These are phyloP conservation scores for Nakaseomyces nivariensis DNA, from an alignment of 1,139 yeast genomes.

Conservation along the genomic window DNA sequence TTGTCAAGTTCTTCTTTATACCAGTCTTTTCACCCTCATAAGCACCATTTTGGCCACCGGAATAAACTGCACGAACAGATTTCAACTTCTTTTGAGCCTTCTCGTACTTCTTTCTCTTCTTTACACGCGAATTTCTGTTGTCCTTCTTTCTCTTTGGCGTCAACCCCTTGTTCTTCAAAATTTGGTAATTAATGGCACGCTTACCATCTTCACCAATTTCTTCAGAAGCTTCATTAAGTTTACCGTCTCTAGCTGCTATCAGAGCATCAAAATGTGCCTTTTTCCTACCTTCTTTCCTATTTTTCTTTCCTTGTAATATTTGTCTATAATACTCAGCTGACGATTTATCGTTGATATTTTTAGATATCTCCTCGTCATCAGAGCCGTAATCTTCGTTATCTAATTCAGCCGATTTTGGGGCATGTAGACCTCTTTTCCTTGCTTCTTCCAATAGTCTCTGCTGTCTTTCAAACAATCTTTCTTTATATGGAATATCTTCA, in stretches of 20 bases:
- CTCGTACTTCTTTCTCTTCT: slow-evolving; percentile 96
- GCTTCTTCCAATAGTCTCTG: slow-evolving; percentile 84
- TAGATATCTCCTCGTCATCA: slow-evolving; percentile 38
- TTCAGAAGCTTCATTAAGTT: slow-evolving; percentile 65
- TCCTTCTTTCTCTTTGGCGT: slow-evolving; percentile 90
- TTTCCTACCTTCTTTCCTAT: slow-evolving; percentile 44
- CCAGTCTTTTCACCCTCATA: slow-evolving; percentile 95
- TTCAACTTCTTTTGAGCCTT: slow-evolving; percentile 89
- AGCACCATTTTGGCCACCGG: slow-evolving; percentile 61
- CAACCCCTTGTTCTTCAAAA: slow-evolving; percentile 88
- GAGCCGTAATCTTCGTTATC: slow-evolving; percentile 41
- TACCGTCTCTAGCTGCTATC: slow-evolving; percentile 79
- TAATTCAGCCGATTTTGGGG: slow-evolving; percentile 44
- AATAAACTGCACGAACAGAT: slow-evolving; percentile 81
- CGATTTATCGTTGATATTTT: slow-evolving; percentile 32
- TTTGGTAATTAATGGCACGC: slow-evolving; percentile 91
- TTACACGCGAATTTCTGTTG: slow-evolving; percentile 89
- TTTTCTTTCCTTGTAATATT: slow-evolving; percentile 40
- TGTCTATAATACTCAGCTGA: slow-evolving; percentile 34
- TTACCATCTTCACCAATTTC: slow-evolving; percentile 67
- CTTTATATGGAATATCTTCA: slow-evolving; percentile 85
- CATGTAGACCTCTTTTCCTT: slow-evolving; percentile 63
- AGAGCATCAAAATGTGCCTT: slow-evolving; percentile 64
- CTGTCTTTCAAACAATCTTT: slow-evolving; percentile 79
- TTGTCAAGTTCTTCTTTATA: slow-evolving; percentile 84